Percentiles rank a stretch among this genome's conserved stretches.
Evolutionary conservation across 2,329 filamentous ascomycete species (phyloP).

Genomic region (Lasiodiplodia sp.): DNA sequence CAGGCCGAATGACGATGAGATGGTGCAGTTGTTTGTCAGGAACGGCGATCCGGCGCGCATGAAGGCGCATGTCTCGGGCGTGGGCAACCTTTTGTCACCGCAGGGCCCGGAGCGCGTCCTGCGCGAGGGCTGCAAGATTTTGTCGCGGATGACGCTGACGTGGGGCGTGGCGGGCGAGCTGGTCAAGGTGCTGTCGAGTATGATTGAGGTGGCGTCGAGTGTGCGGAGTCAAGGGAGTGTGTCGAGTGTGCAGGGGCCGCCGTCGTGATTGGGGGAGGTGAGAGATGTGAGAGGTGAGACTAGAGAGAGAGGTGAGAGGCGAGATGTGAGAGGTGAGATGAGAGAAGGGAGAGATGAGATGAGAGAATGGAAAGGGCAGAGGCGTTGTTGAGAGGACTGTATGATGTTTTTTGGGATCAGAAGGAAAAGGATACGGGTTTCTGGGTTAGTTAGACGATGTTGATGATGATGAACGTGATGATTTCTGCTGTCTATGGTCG

Average conservation of each 20-base stretch:
- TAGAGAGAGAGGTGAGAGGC: too few relatives aligned
- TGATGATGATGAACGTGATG: too few relatives aligned
- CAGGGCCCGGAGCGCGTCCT: neutral
- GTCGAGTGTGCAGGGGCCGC: neutral
- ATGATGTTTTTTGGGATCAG: too few relatives aligned
- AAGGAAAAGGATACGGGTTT: too few relatives aligned
- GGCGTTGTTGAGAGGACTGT: too few relatives aligned
- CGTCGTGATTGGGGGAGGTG: neutral
- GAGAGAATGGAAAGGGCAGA: too few relatives aligned
- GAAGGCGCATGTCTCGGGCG: slow-evolving; percentile 59
- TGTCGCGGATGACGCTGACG: slow-evolving; percentile 18
- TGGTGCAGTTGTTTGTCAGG: slow-evolving; percentile 64
- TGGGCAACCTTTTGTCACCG: slow-evolving; percentile 55
- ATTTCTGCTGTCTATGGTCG: too few relatives aligned
- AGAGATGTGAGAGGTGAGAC: too few relatives aligned
- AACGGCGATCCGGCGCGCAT: slow-evolving; percentile 54
- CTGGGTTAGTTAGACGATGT: too few relatives aligned
- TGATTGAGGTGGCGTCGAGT: neutral
- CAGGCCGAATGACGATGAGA: slow-evolving; percentile 64
- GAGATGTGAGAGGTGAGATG: too few relatives aligned
- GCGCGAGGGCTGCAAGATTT: neutral
- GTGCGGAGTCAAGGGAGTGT: neutral
- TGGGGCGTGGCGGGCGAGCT: slow-evolving; percentile 4
- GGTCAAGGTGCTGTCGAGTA: slow-evolving; percentile 1
- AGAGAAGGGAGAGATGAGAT: too few relatives aligned